Base-by-base conservation (phyloP, 2,329 filamentous ascomycete species). In the Paracorniculantispora psalliotae region DNA sequence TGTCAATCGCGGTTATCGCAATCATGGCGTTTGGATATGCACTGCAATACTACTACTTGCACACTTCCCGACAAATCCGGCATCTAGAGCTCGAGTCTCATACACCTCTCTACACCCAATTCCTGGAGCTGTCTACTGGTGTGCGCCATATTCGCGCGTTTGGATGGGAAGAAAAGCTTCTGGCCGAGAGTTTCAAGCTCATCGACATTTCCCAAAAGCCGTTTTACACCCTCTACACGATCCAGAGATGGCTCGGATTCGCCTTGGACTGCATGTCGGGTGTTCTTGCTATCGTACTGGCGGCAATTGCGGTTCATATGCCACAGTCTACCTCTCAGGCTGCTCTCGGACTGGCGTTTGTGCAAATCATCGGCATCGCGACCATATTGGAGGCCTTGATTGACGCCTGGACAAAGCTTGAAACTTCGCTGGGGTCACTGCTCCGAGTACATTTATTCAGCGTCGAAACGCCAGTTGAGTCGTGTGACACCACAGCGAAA, bases 31-130 rank as follows among this genome's bases (percentile, higher is more conserved):
- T 69, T 2, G 61, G 75, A 13, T 78, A 74, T 54, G 50, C 71
- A 4, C 67, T 79, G 13, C 64, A 67, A 19, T 59, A 59, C 5
- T 60, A 57, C 30, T 63, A 63, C 28, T 71, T 84, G 2, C 73
- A 77, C 6, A 83, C 81, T 1, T 83, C 81, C 0, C 75, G 81
- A 0, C 81, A 83, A 61, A 68, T 85, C 3, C 77, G 80, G 33
- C 73, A 79, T 15, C 66, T 84, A 26, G 81, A 84, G 49, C 71
- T 84, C 1, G 79, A 84, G 62, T 74, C 79, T 1, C 77, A 77
- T 47, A 74, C 80, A 0, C 77, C 75, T 0, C 70, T 84, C 0
- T 78, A 67, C 30, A 70, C 69, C 0, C 70, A 63, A 41, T 71
- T 77, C 15, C 56, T 77, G 6, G 75, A 78, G 61, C 71, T 72